Conservation (phyloP, 768 basidiomycete species). For the Melanogaster broomeanus region DNA sequence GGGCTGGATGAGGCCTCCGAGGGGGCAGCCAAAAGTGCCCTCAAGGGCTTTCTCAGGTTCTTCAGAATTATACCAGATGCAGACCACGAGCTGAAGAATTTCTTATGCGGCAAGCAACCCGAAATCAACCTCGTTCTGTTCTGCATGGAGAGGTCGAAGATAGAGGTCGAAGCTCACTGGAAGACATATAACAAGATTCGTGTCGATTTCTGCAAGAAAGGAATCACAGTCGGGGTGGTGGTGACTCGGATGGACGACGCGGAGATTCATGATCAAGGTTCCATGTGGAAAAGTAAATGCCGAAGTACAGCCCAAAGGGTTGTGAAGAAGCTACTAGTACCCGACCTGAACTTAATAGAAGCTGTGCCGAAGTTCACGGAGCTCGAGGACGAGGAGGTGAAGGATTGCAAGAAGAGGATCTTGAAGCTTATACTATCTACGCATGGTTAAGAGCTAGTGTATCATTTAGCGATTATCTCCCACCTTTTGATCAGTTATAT, state of each 20-base stretch:
- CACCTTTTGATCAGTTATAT: too few relatives aligned
- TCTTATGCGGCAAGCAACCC: conserved; percentile 15
- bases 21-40: not conserved
- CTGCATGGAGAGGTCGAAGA: conserved; percentile 23
- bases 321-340: conserved; percentile 16
- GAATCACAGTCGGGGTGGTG: conserved; percentile 16
- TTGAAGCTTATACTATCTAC: conserved; percentile 25
- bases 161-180: conserved; percentile 13
- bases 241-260: conserved; percentile 11
- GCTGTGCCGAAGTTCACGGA: conserved; percentile 15
- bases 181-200: conserved; percentile 20
- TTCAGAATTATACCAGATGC: conserved; percentile 10
- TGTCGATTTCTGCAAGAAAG: conserved; percentile 12
- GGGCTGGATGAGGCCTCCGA: conserved; percentile 23
- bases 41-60: conserved; percentile 1
- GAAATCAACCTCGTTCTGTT: conserved; percentile 20
- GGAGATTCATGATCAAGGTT: conserved; percentile 5
- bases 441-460: not conserved
- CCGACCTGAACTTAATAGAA: conserved; percentile 13
- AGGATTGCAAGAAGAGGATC: conserved; percentile 21
- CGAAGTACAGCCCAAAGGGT: conserved; percentile 2
- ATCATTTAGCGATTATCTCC: too few relatives aligned
- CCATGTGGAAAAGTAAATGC: conserved; percentile 20
- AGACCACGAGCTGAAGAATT: conserved; percentile 14
- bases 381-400: conserved; percentile 11